Evolutionary conservation across 257 asterid species (phyloP).

Genomic region (Penstemon barbatus): DNA sequence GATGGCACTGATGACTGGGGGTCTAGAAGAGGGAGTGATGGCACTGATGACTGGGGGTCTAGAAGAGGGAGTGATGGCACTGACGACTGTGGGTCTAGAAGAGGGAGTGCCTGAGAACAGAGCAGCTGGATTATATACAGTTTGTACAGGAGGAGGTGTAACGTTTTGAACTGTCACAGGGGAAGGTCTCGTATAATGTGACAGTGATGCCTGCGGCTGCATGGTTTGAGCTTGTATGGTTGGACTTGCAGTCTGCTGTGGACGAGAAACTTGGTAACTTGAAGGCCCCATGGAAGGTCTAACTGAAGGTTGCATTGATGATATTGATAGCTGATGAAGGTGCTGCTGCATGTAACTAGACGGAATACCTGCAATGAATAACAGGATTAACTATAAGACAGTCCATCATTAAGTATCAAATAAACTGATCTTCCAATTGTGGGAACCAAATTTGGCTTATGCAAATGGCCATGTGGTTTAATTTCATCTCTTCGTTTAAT

Average conservation of each 20-base stretch:
- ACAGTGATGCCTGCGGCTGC: slow-evolving; percentile 12
- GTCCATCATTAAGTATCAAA: too few relatives aligned
- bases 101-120: slow-evolving; percentile 39
- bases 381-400: neutral
- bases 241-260: slow-evolving; percentile 14
- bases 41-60: too few relatives aligned
- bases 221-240: neutral
- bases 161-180: slow-evolving; percentile 34
- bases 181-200: slow-evolving; percentile 20
- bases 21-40: slow-evolving; percentile 29
- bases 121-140: slow-evolving; percentile 35
- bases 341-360: slow-evolving; percentile 48
- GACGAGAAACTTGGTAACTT: slow-evolving; percentile 24
- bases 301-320: slow-evolving; percentile 32
- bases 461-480: too few relatives aligned
- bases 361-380: slow-evolving; percentile 42
- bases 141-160: slow-evolving; percentile 31
- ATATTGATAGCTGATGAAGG: slow-evolving; percentile 34
- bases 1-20: slow-evolving; percentile 57
- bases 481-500: too few relatives aligned
- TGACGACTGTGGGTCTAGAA: neutral
- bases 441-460: too few relatives aligned
- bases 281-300: slow-evolving; percentile 31
- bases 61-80: too few relatives aligned
- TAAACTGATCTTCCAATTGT: too few relatives aligned